Conservation (phyloP, 352 stramenopile species). For the Globisporangium spinosum region DNA sequence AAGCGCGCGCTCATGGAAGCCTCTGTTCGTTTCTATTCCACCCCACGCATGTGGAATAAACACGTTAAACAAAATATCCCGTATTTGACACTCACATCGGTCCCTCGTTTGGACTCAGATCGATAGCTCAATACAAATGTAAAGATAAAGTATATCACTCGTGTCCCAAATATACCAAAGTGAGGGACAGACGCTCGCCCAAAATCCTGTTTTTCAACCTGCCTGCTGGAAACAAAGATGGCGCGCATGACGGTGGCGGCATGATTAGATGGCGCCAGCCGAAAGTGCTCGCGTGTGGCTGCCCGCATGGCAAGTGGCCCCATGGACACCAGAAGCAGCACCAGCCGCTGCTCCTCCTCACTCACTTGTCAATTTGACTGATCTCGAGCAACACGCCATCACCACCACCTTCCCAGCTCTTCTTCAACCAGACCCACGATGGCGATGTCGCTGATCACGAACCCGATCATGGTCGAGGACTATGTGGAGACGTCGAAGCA, state of each 20-base stretch:
- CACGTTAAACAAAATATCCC: constrained; percentile 14
- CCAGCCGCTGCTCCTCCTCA: not conserved
- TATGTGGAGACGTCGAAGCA: constrained; percentile 50
- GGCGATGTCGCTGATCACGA: constrained; percentile 34
- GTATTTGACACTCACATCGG: not conserved
- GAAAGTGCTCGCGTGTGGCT: not conserved
- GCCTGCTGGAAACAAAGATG: constrained; percentile 4
- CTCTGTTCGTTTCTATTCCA: constrained; percentile 7
- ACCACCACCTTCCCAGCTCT: too few relatives aligned
- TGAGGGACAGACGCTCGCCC: not conserved
- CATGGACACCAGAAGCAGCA: not conserved
- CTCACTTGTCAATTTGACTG: constrained; percentile 13
- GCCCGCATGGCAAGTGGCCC: not conserved
- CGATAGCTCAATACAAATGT: not conserved
- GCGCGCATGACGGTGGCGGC: not conserved
- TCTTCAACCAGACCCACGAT: constrained; percentile 7
- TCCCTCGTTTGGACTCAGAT: not conserved
- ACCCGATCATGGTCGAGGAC: constrained; percentile 27
- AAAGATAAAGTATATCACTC: not conserved
- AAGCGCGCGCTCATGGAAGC: not conserved
- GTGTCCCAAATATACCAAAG: constrained; percentile 1
- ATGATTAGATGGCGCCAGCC: not conserved
- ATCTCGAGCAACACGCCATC: not conserved
- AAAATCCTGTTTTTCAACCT: not conserved
- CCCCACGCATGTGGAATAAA: constrained; percentile 7